These are phyloP conservation scores for Arthrobotrys conoides DNA, from an alignment of 2,329 filamentous ascomycete genomes.

Conservation along the genomic window DNA sequence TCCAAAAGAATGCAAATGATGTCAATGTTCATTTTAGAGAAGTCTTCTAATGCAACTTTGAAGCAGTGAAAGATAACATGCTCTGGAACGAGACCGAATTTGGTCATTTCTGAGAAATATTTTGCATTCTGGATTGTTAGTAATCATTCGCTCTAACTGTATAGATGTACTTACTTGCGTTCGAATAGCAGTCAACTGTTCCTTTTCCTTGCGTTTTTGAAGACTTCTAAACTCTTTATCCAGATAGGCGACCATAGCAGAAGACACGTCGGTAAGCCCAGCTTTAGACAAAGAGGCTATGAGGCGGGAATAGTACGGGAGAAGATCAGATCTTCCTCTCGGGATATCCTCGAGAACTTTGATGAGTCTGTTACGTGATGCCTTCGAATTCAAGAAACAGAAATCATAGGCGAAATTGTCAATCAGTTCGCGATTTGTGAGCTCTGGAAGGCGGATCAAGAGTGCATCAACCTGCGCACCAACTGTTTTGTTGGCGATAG, in stretches of 20 bases:
- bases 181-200: constrained; percentile 75
- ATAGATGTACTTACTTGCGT: constrained; percentile 33
- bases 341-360: constrained; percentile 95
- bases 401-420: constrained; percentile 96
- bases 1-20: constrained; percentile 96
- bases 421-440: constrained; percentile 90
- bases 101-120: constrained; percentile 97
- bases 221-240: constrained; percentile 97
- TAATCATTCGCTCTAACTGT: constrained; percentile 72
- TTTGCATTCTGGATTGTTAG: constrained; percentile 67
- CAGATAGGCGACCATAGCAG: constrained; percentile 89
- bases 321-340: constrained; percentile 89
- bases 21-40: constrained; percentile 98
- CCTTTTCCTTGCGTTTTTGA: constrained; percentile 96
- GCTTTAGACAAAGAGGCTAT: constrained; percentile 94
- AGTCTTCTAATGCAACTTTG: constrained; percentile 97
- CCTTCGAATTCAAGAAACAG: constrained; percentile 98
- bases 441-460: constrained; percentile 86
- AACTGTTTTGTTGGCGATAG: constrained; percentile 97
- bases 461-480: constrained; percentile 96
- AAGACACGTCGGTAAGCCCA: constrained; percentile 87
- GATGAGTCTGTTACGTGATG: constrained; percentile 91
- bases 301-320: constrained; percentile 91
- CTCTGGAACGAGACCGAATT: constrained; percentile 97
- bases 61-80: constrained; percentile 99